A percentile compares a stretch with the other conserved stretches of the same genome.
Conservation (phyloP, 2,329 filamentous ascomycete genomes). For the Cladophialophora carrionii region DNA sequence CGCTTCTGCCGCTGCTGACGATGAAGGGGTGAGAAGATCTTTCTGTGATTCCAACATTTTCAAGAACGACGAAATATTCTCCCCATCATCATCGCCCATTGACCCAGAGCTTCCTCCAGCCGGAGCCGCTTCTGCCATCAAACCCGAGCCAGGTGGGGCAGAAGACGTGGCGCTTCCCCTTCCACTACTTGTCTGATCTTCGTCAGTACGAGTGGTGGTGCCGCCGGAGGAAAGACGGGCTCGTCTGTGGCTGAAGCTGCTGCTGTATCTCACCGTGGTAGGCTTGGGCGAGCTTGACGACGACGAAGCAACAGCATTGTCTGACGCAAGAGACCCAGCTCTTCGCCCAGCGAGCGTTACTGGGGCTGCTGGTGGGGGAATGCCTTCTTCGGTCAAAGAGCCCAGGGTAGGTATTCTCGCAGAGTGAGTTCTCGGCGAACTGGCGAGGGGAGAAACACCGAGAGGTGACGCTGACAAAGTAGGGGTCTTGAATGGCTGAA, state of each 20-base stretch:
- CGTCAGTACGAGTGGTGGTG: conserved; percentile 58
- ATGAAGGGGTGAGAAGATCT: conserved; percentile 73
- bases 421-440: conserved; percentile 57
- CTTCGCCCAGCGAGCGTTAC: conserved; percentile 44
- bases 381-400: conserved; percentile 47
- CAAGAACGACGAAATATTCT: conserved; percentile 91
- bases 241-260: conserved; percentile 87
- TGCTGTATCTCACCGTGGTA: conserved; percentile 79
- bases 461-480: conserved; percentile 87
- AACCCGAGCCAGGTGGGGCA: conserved; percentile 73
- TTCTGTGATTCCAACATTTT: conserved; percentile 86
- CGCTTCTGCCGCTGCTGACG: conserved; percentile 62
- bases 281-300: conserved; percentile 78
- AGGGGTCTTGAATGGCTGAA: conserved; percentile 94
- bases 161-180: conserved; percentile 57
- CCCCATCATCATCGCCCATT: conserved; percentile 75
- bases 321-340: conserved; percentile 59
- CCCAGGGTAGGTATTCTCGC: conserved; percentile 46
- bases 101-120: conserved; percentile 65
- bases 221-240: conserved; percentile 76
- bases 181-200: conserved; percentile 62
- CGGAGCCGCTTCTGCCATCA: conserved; percentile 67
- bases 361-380: conserved; percentile 46
- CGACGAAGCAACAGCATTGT: conserved; percentile 66
- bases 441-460: conserved; percentile 54